These are phyloP conservation scores for Escovopsis sp. DNA, from an alignment of 2,329 filamentous ascomycete genomes.

Conservation along the genomic window DNA sequence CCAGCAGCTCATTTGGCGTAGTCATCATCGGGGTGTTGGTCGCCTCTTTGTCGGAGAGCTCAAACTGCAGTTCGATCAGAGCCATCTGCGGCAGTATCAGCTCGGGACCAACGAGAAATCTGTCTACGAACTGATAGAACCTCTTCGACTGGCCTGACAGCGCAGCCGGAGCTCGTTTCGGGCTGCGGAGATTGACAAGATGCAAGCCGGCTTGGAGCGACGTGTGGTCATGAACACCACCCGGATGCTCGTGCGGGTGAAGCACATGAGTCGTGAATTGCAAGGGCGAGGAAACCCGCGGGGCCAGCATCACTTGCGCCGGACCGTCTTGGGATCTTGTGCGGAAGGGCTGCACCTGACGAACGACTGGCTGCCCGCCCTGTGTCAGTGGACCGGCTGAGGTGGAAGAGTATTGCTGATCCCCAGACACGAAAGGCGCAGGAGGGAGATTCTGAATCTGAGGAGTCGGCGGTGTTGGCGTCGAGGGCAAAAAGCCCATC, in stretches of 20 bases:
- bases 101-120: slow-evolving; percentile 33
- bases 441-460: not conserved
- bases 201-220: slow-evolving; percentile 30
- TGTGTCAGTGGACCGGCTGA: too few relatives aligned
- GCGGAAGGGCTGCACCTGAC: not conserved
- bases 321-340: not conserved
- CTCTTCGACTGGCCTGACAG: slow-evolving; percentile 12
- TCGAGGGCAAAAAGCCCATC: not conserved
- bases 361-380: not conserved
- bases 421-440: not conserved
- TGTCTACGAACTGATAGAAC: slow-evolving; percentile 43
- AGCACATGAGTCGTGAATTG: slow-evolving; percentile 1
- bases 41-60: slow-evolving; percentile 22
- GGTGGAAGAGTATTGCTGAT: too few relatives aligned
- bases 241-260: slow-evolving; percentile 22
- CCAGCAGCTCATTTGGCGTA: slow-evolving; percentile 7
- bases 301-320: too few relatives aligned
- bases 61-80: slow-evolving; percentile 32
- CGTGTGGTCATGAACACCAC: slow-evolving; percentile 23
- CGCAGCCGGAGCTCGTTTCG: slow-evolving; percentile 22
- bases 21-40: slow-evolving; percentile 16
- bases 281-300: not conserved
- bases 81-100: slow-evolving; percentile 18
- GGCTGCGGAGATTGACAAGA: slow-evolving; percentile 32
- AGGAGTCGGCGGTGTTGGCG: not conserved